Base-by-base conservation (phyloP, 441 rosid species). In the Populus hybrid region DNA sequence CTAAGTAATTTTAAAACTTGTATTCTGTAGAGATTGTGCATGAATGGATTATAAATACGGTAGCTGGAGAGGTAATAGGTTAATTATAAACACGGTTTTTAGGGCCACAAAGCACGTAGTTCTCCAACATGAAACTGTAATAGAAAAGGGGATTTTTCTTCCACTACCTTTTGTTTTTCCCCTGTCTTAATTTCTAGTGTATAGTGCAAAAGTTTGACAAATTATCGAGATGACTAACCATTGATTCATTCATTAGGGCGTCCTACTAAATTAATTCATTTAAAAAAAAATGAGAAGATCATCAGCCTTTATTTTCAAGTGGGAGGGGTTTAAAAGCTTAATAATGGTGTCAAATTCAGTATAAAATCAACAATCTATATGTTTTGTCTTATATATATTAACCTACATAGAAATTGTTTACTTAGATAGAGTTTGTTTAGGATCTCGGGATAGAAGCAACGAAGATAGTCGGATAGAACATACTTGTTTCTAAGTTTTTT, bases 141-240 rank as follows among this genome's bases (percentile, higher is more conserved):
- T 1, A 3, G n/a, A 12, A 32, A 67, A 76, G 1, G 46, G 70
- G 79, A 82, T 80, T 79, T 74, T 82, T 75, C 73, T 76, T 73
- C 80, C 84, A 76, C 77, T 86, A 66, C 79, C 73, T 82, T 80
- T 73, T 40, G 70, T 83, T 79, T 81, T 76, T 73, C 78, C 8
- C 28, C 72, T 80, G 80, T 82, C 81, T 80, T 20, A 24, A 24
- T 24, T 24, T 72, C 78, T 63, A 54, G 23, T 73, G 63, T 70
- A 70, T 79, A 74, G 76, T 80, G 77, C 38, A 67, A 69, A 63
- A 11, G 57, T 18, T 73, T 77, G 28, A 26, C 28, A 26, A 26
- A 26, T 26, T 26, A 26, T 26, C 28, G 79, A 79, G 78, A 46
- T 69, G 76, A 70, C 83, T 66, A 85, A 76, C 72, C 85, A 82